A percentile compares a stretch with the other conserved stretches of the same genome.
These are phyloP conservation scores for Alternaria brassicicola DNA, from an alignment of 2,329 filamentous ascomycete species.

Conservation along the genomic window DNA sequence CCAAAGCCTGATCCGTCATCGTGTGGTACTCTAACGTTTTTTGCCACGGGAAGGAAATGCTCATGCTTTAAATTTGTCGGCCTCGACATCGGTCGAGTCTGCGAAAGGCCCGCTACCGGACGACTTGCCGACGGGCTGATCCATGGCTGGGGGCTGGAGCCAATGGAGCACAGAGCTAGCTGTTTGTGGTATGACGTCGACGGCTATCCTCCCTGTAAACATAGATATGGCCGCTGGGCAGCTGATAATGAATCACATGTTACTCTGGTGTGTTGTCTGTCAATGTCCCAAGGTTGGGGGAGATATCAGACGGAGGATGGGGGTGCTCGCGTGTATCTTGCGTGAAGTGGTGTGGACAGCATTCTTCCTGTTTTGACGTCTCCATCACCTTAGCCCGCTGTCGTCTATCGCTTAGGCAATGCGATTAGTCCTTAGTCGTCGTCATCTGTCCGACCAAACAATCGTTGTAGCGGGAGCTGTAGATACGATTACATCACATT, in stretches of 20 bases:
- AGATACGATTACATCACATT: not conserved
- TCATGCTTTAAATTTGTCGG: constrained; percentile 30
- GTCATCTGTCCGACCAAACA: constrained; percentile 5
- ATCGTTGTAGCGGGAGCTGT: not conserved
- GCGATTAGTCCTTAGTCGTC: constrained; percentile 3
- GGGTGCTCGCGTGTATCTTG: constrained; percentile 5
- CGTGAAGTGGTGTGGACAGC: not conserved
- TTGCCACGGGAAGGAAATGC: constrained; percentile 18
- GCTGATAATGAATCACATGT: constrained; percentile 33
- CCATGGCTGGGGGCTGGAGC: constrained; percentile 30
- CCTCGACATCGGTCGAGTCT: constrained; percentile 14
- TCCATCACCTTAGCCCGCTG: constrained; percentile 1
- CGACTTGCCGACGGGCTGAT: constrained; percentile 17
- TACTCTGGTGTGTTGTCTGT: constrained; percentile 18
- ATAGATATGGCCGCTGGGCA: constrained; percentile 16
- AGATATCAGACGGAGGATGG: constrained; percentile 17
- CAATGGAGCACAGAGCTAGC: constrained; percentile 27
- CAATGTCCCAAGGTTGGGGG: constrained; percentile 32
- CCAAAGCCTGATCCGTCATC: constrained; percentile 30
- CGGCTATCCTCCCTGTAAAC: constrained; percentile 19
- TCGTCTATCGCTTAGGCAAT: constrained; percentile 12
- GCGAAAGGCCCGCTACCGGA: constrained; percentile 12
- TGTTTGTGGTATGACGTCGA: constrained; percentile 27
- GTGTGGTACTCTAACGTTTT: constrained; percentile 8
- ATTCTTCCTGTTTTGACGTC: not conserved